A percentile compares a stretch with the other conserved stretches of the same genome.
Conservation (phyloP, 768 basidiomycete genomes). For the Holtermannia corniformis region DNA sequence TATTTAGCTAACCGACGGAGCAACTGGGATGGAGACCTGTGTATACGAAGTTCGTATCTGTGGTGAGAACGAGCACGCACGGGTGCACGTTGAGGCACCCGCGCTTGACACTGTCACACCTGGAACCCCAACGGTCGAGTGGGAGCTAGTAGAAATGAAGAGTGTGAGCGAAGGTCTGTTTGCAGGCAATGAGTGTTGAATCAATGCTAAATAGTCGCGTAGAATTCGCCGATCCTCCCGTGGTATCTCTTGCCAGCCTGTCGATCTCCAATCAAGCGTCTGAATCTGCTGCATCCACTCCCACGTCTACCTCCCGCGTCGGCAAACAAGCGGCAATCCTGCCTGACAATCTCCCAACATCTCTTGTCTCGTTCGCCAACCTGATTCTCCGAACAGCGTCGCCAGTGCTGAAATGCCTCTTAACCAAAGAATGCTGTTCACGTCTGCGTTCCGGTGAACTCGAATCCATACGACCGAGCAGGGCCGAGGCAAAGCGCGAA, state of each 20-base stretch:
- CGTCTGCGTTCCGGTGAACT: slow-evolving; percentile 62
- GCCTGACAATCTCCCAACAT: slow-evolving; percentile 46
- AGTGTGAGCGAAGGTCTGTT: slow-evolving; percentile 28
- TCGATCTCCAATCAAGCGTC: slow-evolving; percentile 10
- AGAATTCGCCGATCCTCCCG: slow-evolving; percentile 62
- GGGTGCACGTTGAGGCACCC: slow-evolving; percentile 23
- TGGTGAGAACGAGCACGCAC: slow-evolving; percentile 9
- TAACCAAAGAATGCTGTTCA: slow-evolving; percentile 58
- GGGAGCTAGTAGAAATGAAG: slow-evolving; percentile 31
- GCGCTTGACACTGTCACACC: not conserved
- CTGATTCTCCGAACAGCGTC: slow-evolving; percentile 66
- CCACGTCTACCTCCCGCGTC: not conserved
- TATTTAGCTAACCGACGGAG: slow-evolving; percentile 1
- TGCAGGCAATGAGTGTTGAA: not conserved
- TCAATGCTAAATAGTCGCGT: slow-evolving; percentile 19
- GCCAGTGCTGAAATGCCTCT: slow-evolving; percentile 54
- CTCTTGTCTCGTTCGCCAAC: slow-evolving; percentile 68
- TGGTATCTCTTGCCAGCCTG: slow-evolving; percentile 23
- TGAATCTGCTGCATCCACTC: slow-evolving; percentile 9
- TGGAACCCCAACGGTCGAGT: not conserved
- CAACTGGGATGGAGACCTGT: slow-evolving; percentile 27
- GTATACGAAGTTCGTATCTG: slow-evolving; percentile 24
- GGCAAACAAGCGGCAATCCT: not conserved
- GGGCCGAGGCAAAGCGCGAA: slow-evolving; percentile 41
- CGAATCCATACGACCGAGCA: slow-evolving; percentile 51